Conservation (phyloP, 2,329 filamentous ascomycete species). For the Chrysoporthe cubensis region DNA sequence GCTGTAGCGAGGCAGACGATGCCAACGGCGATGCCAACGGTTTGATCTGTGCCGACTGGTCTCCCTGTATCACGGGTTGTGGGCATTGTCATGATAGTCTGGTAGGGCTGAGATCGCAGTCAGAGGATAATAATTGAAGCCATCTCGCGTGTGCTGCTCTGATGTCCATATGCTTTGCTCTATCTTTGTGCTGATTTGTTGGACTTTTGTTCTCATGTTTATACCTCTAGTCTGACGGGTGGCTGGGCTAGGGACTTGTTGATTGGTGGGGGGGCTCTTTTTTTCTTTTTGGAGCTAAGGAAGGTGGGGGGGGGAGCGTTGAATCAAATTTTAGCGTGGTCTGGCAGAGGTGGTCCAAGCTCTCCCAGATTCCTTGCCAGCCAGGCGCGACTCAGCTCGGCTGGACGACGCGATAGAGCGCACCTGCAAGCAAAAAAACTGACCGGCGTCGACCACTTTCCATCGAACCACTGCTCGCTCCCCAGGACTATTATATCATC, state of each 20-base stretch:
- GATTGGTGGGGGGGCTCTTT: too few relatives aligned
- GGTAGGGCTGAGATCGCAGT: neutral
- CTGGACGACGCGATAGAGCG: slow-evolving; percentile 18
- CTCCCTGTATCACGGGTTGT: neutral
- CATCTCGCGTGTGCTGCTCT: neutral
- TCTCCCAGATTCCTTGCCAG: slow-evolving; percentile 7
- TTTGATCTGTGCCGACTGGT: neutral
- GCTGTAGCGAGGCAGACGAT: slow-evolving; percentile 8
- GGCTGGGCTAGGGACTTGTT: too few relatives aligned
- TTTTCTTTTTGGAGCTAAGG: too few relatives aligned
- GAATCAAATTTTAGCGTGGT: neutral
- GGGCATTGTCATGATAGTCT: neutral
- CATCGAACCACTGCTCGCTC: slow-evolving; percentile 5
- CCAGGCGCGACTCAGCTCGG: slow-evolving; percentile 20
- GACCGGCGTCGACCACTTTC: slow-evolving; percentile 5
- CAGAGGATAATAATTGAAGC: neutral
- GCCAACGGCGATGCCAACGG: neutral
- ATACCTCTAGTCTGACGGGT: too few relatives aligned
- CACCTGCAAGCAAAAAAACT: slow-evolving; percentile 22
- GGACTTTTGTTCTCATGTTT: neutral
- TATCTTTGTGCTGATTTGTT: neutral
- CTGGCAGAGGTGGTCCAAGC: slow-evolving; percentile 22
- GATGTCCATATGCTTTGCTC: neutral
- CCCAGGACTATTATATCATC: neutral
- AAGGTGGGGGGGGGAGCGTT: neutral